Conservation (phyloP, 1,284 basidiomycete genomes). For the Cerioporus squamosus region DNA sequence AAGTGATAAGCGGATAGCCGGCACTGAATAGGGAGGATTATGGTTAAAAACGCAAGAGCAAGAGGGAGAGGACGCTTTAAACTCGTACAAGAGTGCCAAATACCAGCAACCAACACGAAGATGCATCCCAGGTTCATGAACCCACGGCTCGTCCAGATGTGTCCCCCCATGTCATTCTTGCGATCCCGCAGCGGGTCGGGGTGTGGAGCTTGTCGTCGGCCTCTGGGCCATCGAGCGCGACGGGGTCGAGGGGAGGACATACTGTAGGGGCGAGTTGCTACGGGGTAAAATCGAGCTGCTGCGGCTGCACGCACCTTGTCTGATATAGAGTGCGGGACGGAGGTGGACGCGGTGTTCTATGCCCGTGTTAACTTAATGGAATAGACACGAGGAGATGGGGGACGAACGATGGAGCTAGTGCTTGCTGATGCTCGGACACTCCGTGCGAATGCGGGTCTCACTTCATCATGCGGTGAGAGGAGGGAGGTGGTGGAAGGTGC, state of each 20-base stretch:
- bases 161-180: slow-evolving; percentile 60
- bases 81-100: slow-evolving; percentile 75
- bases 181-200: slow-evolving; percentile 73
- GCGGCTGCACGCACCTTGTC: slow-evolving; percentile 44
- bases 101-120: slow-evolving; percentile 58
- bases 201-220: slow-evolving; percentile 77
- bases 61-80: not conserved
- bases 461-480: slow-evolving; percentile 1
- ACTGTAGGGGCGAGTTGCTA: slow-evolving; percentile 43
- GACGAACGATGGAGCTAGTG: slow-evolving; percentile 6
- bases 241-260: slow-evolving; percentile 72
- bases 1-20: slow-evolving; percentile 81
- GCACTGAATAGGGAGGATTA: slow-evolving; percentile 48
- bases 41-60: not conserved
- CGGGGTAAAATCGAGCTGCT: not conserved
- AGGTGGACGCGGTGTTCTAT: slow-evolving; percentile 17
- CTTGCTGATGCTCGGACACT: slow-evolving; percentile 3
- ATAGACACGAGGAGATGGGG: not conserved
- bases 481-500: slow-evolving; percentile 4
- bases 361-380: not conserved
- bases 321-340: slow-evolving; percentile 42
- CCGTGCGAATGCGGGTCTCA: slow-evolving; percentile 1
- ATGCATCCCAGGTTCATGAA: slow-evolving; percentile 81
- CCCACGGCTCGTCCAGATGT: slow-evolving; percentile 74
- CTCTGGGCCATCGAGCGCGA: slow-evolving; percentile 66